Percentiles rank a stretch among this genome's conserved stretches.
These are phyloP conservation scores for Penicillium sp. DNA, from an alignment of 2,329 filamentous ascomycete genomes.

Conservation along the genomic window DNA sequence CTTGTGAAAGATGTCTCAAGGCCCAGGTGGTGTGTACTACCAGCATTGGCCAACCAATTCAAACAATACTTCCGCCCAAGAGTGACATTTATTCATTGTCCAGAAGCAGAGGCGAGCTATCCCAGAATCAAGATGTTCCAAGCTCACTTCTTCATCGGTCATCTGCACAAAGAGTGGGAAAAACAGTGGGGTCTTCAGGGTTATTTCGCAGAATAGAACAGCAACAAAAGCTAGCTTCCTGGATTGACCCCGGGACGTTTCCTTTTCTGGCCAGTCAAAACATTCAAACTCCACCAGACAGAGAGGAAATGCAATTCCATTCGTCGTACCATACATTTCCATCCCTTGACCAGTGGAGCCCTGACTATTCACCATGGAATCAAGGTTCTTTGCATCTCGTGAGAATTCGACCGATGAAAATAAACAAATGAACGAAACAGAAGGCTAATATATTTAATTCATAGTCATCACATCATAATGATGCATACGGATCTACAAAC, in stretches of 20 bases:
- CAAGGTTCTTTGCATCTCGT: background rate
- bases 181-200: background rate
- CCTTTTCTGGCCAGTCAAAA: background rate
- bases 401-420: background rate
- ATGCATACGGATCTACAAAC: background rate
- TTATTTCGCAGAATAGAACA: background rate
- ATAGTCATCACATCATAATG: background rate
- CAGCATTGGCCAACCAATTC: conserved; percentile 19
- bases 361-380: background rate
- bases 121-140: conserved; percentile 1
- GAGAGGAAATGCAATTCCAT: background rate
- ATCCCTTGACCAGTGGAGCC: background rate
- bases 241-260: background rate
- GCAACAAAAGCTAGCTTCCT: background rate
- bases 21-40: conserved; percentile 29
- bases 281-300: background rate
- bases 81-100: background rate
- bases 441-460: background rate
- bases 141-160: conserved; percentile 20
- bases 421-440: background rate
- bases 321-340: too few species aligned
- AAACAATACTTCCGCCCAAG: conserved; percentile 4
- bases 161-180: conserved; percentile 13
- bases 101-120: background rate
- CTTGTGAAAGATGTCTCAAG: conserved; percentile 30